phyloP scores from a whole-genome alignment of 2,329 filamentous ascomycete species.

The Fusarium lyarnte region DNA sequence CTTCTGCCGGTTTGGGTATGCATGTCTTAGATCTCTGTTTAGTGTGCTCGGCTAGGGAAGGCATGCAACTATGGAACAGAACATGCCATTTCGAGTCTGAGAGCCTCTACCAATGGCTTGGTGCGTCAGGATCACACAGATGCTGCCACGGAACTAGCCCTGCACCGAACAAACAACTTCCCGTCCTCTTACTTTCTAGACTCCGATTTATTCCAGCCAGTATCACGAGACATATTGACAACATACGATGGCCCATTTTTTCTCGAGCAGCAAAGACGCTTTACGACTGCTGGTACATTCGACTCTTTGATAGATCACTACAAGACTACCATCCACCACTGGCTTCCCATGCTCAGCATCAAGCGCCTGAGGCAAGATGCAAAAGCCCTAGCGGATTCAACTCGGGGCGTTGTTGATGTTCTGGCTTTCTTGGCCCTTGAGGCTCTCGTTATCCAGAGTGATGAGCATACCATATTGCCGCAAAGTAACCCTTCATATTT shows the following conservation, averaged over 20 bases:
- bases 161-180: background rate
- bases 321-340: background rate
- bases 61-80: background rate
- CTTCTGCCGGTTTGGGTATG: accelerated
- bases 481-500: background rate
- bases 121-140: accelerated
- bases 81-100: accelerated
- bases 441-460: background rate
- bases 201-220: background rate
- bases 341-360: background rate
- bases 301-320: background rate
- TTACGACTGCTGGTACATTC: background rate
- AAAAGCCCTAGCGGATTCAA: accelerated
- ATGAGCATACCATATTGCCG: accelerated
- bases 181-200: background rate
- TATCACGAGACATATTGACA: background rate
- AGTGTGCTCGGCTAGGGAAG: background rate
- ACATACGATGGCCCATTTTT: accelerated
- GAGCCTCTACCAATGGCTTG: background rate
- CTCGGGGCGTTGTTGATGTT: background rate
- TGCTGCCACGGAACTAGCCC: accelerated
- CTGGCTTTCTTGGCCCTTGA: background rate
- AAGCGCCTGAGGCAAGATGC: background rate
- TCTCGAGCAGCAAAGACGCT: background rate
- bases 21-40: background rate